Evolutionary conservation across 345 rosid genomes (phyloP), one percentile per base, ranked within the genome.

Genomic region (Brassica cretica): DNA sequence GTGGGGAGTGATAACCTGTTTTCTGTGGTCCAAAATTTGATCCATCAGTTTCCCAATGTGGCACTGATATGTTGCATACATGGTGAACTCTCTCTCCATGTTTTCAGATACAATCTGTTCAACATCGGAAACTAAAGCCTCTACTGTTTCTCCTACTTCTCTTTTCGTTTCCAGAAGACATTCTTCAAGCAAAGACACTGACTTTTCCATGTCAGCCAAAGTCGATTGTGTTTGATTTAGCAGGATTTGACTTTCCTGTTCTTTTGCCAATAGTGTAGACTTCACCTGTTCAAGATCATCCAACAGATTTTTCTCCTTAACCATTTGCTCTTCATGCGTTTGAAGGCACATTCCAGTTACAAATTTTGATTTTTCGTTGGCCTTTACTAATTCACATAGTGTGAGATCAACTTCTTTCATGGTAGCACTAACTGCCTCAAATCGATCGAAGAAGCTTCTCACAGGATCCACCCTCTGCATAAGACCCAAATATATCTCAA

Each of bases 371-470:
- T 84, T 84, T 85, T 88, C 89, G 73, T 90, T 91, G 80, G 82
- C 94, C 70, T 84, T 86, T 70, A 88, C 78, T 84, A 90, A 78
- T 66, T 85, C 89, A 72, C 86, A 88, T 78, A 91, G 76, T 84
- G 86, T 84, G 64, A 77, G 74, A 82, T 89, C 92, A 82, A 94
- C 96, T 83, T 93, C 96, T 77, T 77, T 84, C 87, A 93, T 90
- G 76, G 89, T 87, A 70, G 83, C 85, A 83, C 76, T 86, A 71
- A 89, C 87, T 80, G 84, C 90, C 82, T 91, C 90, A 86, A 89
- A 87, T 66, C 85, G 89, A 51, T 77, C 73, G 10, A 87, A 83
- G 90, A 90, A 89, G 49, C 78, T 77, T 80, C 76, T 64, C 32
- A 78, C 87, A 74, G 76, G 84, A 78, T 61, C 80, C 74, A 70